phyloP scores from a whole-genome alignment of 2,329 filamentous ascomycete species.

The Metarhizium robertsii region DNA sequence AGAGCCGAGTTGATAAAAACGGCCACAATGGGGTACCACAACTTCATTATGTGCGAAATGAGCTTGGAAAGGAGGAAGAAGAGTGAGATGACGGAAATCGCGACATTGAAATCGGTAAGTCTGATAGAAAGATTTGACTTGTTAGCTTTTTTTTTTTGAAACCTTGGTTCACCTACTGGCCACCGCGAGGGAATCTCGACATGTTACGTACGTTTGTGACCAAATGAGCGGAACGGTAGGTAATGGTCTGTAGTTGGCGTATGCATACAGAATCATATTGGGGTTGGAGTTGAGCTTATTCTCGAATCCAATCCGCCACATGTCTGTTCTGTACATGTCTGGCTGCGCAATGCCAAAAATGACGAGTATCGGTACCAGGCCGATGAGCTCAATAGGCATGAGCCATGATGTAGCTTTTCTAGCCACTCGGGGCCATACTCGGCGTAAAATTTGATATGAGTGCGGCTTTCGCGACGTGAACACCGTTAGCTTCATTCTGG shows the following conservation, averaged over 20 bases:
- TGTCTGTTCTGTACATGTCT: conserved; percentile 58
- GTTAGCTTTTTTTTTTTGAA: background rate
- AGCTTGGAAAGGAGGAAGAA: conserved; percentile 67
- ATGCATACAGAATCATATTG: conserved; percentile 58
- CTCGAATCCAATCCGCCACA: conserved; percentile 65
- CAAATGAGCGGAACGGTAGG: conserved; percentile 60
- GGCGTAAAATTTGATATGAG: conserved; percentile 47
- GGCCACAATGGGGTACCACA: conserved; percentile 59
- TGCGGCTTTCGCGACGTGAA: conserved; percentile 5
- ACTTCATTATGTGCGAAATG: conserved; percentile 59
- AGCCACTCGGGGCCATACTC: conserved; percentile 42
- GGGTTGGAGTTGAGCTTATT: conserved; percentile 69
- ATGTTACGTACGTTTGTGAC: conserved; percentile 55
- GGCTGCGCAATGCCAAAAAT: conserved; percentile 67
- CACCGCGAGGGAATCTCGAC: background rate
- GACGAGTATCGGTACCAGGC: conserved; percentile 56
- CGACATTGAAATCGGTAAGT: conserved; percentile 66
- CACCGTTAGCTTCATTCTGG: conserved; percentile 2
- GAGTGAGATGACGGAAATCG: conserved; percentile 64
- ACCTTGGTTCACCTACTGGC: background rate
- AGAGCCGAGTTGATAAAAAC: conserved; percentile 48
- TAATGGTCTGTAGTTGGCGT: conserved; percentile 58
- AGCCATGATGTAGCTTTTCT: conserved; percentile 51
- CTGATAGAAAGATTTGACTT: conserved; percentile 28
- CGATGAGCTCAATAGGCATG: conserved; percentile 56